These are phyloP conservation scores for Euphorbia schlechtendalii DNA, from an alignment of 441 rosid species.

Conservation along the genomic window DNA sequence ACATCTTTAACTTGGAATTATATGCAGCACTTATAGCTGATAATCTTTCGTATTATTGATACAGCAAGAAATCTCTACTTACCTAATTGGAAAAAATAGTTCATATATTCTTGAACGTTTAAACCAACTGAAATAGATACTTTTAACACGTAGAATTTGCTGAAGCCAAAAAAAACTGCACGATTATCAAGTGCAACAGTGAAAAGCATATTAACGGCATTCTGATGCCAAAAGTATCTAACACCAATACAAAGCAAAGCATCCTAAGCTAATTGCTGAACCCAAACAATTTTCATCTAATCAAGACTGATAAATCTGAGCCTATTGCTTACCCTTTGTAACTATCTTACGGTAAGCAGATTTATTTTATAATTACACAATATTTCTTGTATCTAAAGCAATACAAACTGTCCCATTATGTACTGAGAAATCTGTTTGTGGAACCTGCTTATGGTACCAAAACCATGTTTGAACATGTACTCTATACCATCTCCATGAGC, in stretches of 20 bases:
- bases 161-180: background rate
- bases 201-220: background rate
- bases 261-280: background rate
- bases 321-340: background rate
- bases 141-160: background rate
- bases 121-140: background rate
- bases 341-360: background rate
- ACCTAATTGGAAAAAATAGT: no score
- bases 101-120: no score
- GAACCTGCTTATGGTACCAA: background rate
- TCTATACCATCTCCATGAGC: background rate
- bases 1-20: background rate
- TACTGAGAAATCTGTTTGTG: background rate
- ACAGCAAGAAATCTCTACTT: no score
- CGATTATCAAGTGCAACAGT: background rate
- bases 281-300: background rate
- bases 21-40: background rate
- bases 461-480: background rate
- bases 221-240: background rate
- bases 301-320: background rate
- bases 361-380: background rate
- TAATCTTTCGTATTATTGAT: no score
- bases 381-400: background rate
- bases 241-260: background rate
- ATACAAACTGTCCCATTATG: background rate